Percentiles rank a stretch among this genome's conserved stretches.
These are phyloP conservation scores for Fusarium duplospermum DNA, from an alignment of 2,329 filamentous ascomycete species.

Conservation along the genomic window DNA sequence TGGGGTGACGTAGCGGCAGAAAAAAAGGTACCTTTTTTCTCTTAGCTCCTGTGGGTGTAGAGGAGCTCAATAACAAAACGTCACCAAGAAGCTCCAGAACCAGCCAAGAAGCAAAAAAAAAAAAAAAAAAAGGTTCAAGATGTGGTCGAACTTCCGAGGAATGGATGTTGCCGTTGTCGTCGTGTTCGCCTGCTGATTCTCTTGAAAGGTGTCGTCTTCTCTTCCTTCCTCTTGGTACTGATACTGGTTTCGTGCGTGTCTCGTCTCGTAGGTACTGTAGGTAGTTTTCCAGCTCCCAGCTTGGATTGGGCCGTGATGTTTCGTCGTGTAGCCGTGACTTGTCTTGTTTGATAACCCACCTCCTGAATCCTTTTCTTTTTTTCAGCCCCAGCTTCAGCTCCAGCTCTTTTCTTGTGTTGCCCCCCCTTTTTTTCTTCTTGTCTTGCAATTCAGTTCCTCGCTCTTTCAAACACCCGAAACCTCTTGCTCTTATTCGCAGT, in stretches of 20 bases:
- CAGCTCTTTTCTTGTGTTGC: neutral
- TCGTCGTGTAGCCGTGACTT: neutral
- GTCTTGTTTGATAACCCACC: neutral
- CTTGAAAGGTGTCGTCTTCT: neutral
- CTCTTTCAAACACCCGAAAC: neutral
- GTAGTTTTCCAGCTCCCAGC: neutral
- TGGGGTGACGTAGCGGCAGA: conserved; percentile 29
- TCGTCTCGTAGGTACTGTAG: neutral
- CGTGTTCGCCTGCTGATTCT: neutral
- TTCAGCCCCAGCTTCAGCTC: neutral
- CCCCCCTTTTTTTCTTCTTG: neutral
- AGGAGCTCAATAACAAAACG: neutral
- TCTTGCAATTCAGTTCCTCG: neutral
- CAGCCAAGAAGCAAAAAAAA: neutral
- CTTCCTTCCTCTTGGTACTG: neutral
- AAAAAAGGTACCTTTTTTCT: neutral
- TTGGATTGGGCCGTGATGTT: neutral
- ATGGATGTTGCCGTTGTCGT: neutral
- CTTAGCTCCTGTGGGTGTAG: neutral
- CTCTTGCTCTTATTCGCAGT: neutral
- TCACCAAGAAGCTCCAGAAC: neutral
- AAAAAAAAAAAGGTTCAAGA: neutral
- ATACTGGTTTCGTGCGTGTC: neutral
- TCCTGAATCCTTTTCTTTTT: conserved; percentile 10
- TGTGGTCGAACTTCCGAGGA: neutral